Evolutionary conservation across 495 filamentous ascomycete genomes (phyloP).

Genomic region (Xylaria venustula): DNA sequence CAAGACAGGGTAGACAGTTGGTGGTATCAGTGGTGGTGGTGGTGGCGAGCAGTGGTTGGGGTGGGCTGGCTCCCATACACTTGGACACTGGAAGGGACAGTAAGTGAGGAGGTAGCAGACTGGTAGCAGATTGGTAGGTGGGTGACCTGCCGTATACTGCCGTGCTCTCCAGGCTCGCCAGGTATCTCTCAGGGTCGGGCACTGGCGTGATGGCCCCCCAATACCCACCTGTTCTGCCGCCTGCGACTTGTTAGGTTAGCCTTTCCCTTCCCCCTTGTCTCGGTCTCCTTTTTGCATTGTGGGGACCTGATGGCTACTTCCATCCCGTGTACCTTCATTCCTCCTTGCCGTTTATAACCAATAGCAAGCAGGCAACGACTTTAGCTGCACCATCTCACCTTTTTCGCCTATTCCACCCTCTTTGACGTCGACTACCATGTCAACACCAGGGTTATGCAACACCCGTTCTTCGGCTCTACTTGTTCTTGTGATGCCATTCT

Average conservation of each 20-base stretch:
- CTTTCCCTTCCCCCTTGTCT: background rate
- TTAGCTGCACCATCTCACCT: background rate
- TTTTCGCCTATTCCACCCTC: background rate
- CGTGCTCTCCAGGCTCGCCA: too few relatives aligned
- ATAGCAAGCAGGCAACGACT: background rate
- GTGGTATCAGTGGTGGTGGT: background rate
- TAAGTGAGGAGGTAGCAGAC: too few relatives aligned
- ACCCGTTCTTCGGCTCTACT: background rate
- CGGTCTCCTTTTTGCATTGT: slow-evolving; percentile 15
- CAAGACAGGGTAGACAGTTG: background rate
- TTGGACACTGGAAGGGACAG: too few relatives aligned
- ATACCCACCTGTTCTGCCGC: background rate
- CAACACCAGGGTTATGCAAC: background rate
- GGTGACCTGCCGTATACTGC: too few relatives aligned
- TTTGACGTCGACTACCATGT: too few relatives aligned
- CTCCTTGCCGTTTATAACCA: too few relatives aligned
- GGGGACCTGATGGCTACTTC: slow-evolving; percentile 5
- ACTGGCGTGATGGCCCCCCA: background rate
- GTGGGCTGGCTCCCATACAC: slow-evolving; percentile 4
- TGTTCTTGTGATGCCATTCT: background rate
- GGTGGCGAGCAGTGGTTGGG: slow-evolving; percentile 8
- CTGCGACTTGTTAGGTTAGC: background rate
- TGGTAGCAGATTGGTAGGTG: too few relatives aligned
- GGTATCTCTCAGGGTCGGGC: too few relatives aligned
- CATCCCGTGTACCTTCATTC: background rate